These are phyloP conservation scores for Chlamydomonas incerta DNA, from an alignment of 139 green algal genomes.

Conservation along the genomic window DNA sequence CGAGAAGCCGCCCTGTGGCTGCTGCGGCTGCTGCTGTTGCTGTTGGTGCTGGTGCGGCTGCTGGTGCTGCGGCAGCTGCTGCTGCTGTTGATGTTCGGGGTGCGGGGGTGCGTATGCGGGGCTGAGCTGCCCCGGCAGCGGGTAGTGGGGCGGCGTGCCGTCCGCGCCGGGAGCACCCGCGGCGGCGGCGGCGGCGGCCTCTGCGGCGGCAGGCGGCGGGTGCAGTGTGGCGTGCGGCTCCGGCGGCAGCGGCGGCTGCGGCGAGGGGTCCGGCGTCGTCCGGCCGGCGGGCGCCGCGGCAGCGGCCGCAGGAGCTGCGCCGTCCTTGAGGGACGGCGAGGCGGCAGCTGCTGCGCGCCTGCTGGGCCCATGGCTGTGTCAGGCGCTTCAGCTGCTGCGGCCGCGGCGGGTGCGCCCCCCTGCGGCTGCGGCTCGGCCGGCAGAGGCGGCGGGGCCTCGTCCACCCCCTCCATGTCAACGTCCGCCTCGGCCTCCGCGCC, in stretches of 20 bases:
- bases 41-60: not conserved
- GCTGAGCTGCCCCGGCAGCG: not conserved
- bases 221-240: not conserved
- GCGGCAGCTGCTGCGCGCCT: not conserved
- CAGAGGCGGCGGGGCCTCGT: not conserved
- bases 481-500: too few species aligned
- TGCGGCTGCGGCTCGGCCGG: not conserved
- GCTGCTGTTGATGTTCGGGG: not conserved
- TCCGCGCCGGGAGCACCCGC: not conserved
- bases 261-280: too few species aligned
- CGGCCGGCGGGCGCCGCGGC: too few species aligned
- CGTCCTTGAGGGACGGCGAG: not conserved
- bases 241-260: not conserved
- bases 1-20: too few species aligned
- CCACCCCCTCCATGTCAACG: not conserved
- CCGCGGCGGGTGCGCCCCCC: not conserved
- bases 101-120: too few species aligned
- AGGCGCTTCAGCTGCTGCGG: not conserved
- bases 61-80: not conserved
- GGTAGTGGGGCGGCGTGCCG: not conserved
- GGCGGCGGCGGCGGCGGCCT: not conserved
- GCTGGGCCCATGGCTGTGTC: not conserved
- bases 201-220: not conserved
- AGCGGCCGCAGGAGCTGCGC: too few species aligned
- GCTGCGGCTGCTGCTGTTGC: not conserved